phyloP scores from a whole-genome alignment of 2,329 filamentous ascomycete species.

The Neonectria hederae region DNA sequence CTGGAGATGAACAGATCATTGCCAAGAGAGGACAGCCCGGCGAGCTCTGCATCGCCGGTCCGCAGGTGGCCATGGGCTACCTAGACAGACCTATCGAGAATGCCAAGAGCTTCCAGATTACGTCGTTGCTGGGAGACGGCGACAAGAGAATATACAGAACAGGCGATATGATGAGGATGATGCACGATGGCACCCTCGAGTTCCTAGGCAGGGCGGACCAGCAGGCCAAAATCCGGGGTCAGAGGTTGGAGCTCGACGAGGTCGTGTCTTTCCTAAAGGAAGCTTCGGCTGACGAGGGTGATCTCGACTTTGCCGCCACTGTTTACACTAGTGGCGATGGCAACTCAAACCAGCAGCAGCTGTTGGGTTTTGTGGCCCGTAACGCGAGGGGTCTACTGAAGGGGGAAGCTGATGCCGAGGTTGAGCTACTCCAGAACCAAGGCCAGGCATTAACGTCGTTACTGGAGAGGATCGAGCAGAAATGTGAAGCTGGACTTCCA shows the following conservation, averaged over 20 bases:
- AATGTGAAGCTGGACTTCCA: slow-evolving; percentile 26
- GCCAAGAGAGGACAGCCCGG: slow-evolving; percentile 43
- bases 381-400: not conserved
- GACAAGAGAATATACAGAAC: slow-evolving; percentile 26
- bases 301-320: not conserved
- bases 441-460: not conserved
- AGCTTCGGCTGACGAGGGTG: not conserved
- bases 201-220: slow-evolving; percentile 28
- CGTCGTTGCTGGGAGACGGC: slow-evolving; percentile 9
- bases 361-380: not conserved
- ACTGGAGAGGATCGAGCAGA: not conserved
- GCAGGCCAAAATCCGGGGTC: slow-evolving; percentile 29
- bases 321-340: not conserved
- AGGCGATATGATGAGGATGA: slow-evolving; percentile 32
- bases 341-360: not conserved
- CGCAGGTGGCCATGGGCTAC: slow-evolving; percentile 56
- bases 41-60: slow-evolving; percentile 57
- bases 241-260: not conserved
- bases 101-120: slow-evolving; percentile 7
- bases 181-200: slow-evolving; percentile 25
- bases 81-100: slow-evolving; percentile 44
- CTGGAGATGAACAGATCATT: slow-evolving; percentile 15
- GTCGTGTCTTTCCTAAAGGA: not conserved
- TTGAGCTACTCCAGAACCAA: not conserved
- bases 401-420: not conserved